Conservation (phyloP, 2,329 filamentous ascomycete species). For the Trichoderma koningii region DNA sequence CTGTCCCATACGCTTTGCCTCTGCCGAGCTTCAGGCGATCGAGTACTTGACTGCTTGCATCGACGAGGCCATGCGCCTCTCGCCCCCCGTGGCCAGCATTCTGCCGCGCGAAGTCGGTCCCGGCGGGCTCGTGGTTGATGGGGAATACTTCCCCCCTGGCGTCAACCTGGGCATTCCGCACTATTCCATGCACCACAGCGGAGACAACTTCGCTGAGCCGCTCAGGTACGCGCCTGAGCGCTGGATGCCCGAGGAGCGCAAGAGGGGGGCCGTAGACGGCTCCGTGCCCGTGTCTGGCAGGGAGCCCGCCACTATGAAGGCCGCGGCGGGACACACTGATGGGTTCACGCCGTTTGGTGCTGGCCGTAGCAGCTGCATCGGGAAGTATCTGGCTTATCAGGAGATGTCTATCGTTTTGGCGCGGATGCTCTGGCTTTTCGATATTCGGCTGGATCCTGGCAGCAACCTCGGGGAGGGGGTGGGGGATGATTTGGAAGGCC, state of each 20-base stretch:
- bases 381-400: slow-evolving; percentile 28
- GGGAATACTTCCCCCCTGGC: slow-evolving; percentile 28
- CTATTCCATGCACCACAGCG: slow-evolving; percentile 27
- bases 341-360: slow-evolving; percentile 28
- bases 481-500: slow-evolving; percentile 12
- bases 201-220: slow-evolving; percentile 27
- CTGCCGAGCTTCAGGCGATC: slow-evolving; percentile 19
- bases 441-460: slow-evolving; percentile 25
- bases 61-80: slow-evolving; percentile 29
- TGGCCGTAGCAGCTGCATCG: slow-evolving; percentile 27
- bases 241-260: slow-evolving; percentile 25
- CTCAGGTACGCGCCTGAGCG: slow-evolving; percentile 25
- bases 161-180: slow-evolving; percentile 28
- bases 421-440: slow-evolving; percentile 27
- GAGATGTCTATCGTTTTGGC: slow-evolving; percentile 28
- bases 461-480: slow-evolving; percentile 22
- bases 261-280: slow-evolving; percentile 1
- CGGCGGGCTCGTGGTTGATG: slow-evolving; percentile 27
- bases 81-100: slow-evolving; percentile 25
- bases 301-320: slow-evolving; percentile 19
- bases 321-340: slow-evolving; percentile 15
- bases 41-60: slow-evolving; percentile 29
- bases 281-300: slow-evolving; percentile 21
- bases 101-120: slow-evolving; percentile 24
- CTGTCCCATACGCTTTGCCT: slow-evolving; percentile 28